Base-by-base conservation (phyloP, 2,329 filamentous ascomycete genomes). In the Fusarium bactridioides region DNA sequence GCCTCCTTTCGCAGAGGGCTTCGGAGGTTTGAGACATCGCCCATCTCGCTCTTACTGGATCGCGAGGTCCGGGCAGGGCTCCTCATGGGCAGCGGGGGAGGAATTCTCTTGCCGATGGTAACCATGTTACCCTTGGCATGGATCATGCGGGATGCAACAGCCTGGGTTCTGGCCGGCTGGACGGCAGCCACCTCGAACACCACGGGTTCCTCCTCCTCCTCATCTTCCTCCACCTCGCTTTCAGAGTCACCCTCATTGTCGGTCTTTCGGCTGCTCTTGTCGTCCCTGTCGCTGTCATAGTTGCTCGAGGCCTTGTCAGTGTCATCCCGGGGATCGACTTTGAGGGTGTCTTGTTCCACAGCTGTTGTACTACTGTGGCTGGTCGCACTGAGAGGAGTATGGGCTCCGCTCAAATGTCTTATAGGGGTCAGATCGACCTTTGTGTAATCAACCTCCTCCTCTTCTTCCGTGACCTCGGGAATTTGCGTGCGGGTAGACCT, bases 91-190 rank as follows among this genome's bases (percentile, higher is more conserved):
- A 97, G 87, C 13, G 93, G 90, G 4, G 95, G 94, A 2, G 94
- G 89, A 3, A 91, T 82, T 40, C 94, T 89, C 82, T 95, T 97
- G 18, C 93, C 90, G 65, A 98, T 97, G 50, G 90, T 94, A 33
- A 98, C 93, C 56, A 98, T 85, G 56, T 92, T 92, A 29, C 94
- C 93, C 78, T 93, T 92, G 43, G 90, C 92, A 35, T 88, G 86
- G 63, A 94, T 90, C 61, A 90, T 87, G 60, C 92, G 89, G 4
- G 92, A 90, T 5, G 88, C 87, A 53, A 90, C 84, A 44, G 89
- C 87, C 58, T 90, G 87, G 11, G 87, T 85, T 44, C 79, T 77
- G 21, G 89, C 83, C 21, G 87, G 86, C 68, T 89, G 86, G 25
- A 87, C 84, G 21, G 88, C 85, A 9, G 87, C 89, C 58, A 93